Evolutionary conservation across 345 rosid species (phyloP).

Genomic region (Geranium rotundifolium): DNA sequence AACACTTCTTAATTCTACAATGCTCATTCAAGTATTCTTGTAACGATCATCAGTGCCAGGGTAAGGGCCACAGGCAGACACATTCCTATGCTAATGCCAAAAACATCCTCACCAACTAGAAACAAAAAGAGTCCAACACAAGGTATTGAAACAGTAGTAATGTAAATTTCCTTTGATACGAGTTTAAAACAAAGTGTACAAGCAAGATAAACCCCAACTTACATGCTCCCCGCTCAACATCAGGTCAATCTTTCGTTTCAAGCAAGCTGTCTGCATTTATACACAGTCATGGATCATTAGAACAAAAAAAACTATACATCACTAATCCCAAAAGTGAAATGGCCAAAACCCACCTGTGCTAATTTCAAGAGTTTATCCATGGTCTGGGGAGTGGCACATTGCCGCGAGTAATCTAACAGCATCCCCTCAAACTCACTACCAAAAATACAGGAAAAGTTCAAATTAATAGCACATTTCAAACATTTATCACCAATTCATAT

Average conservation of each 20-base stretch:
- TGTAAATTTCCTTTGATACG: neutral
- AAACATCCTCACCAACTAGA: no score
- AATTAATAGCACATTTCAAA: no score
- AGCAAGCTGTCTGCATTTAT: conserved; percentile 54
- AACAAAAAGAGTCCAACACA: no score
- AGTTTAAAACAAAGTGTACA: neutral
- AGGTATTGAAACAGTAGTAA: no score
- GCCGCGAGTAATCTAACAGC: conserved; percentile 69
- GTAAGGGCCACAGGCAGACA: no score
- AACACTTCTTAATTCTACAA: no score
- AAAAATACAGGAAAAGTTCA: neutral
- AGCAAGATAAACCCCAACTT: conserved; percentile 14
- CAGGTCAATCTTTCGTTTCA: conserved; percentile 55
- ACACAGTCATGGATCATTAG: neutral
- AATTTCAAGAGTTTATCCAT: conserved; percentile 51
- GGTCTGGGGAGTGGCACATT: conserved; percentile 55
- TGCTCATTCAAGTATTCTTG: no score
- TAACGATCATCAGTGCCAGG: no score
- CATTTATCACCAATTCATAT: neutral
- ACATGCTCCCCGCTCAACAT: conserved; percentile 85
- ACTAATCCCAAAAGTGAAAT: neutral
- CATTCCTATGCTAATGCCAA: no score
- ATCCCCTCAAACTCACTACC: conserved; percentile 68
- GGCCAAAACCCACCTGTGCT: conserved; percentile 50
- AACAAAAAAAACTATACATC: neutral